These are phyloP conservation scores for Raddia distichophylla DNA, from an alignment of 176 grass and related monocot species.

Conservation along the genomic window DNA sequence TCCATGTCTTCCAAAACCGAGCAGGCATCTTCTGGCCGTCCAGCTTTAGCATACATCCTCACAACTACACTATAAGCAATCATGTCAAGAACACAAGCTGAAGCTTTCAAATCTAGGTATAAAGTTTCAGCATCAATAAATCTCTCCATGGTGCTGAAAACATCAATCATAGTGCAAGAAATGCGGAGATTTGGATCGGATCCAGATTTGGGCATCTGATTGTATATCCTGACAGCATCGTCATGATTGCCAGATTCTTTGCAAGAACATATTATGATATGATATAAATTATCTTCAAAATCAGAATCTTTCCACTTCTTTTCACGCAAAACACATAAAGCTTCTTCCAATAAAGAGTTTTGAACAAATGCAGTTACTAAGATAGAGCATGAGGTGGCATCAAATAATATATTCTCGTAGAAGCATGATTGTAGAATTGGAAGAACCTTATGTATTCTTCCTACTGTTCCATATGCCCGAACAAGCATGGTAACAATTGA, in stretches of 20 bases:
- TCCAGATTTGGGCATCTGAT: conserved; percentile 57
- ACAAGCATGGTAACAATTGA: conserved; percentile 71
- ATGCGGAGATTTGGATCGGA: conserved; percentile 71
- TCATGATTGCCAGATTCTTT: conserved; percentile 69
- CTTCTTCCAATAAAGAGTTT: conserved; percentile 73
- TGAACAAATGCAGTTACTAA: conserved; percentile 71
- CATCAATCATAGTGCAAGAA: conserved; percentile 83
- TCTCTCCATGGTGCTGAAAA: conserved; percentile 70
- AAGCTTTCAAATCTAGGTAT: conserved; percentile 65
- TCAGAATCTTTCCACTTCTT: conserved; percentile 83
- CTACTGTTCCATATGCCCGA: conserved; percentile 65
- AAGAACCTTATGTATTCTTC: conserved; percentile 64
- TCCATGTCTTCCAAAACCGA: conserved; percentile 79
- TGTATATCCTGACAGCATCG: conserved; percentile 71
- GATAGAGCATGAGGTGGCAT: conserved; percentile 85
- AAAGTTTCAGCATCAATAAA: conserved; percentile 72
- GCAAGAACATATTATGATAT: conserved; percentile 89
- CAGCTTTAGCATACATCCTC: conserved; percentile 87
- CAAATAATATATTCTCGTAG: conserved; percentile 64
- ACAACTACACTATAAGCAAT: conserved; percentile 82
- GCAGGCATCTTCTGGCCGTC: conserved; percentile 61
- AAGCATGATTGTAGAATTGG: conserved; percentile 67
- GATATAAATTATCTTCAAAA: conserved; percentile 86
- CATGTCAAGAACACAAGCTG: conserved; percentile 64
- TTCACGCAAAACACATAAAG: conserved; percentile 69